A percentile compares a stretch with the other conserved stretches of the same genome.
phyloP scores from a whole-genome alignment of 169 alveolate species.

The Plasmodium vivax region DNA sequence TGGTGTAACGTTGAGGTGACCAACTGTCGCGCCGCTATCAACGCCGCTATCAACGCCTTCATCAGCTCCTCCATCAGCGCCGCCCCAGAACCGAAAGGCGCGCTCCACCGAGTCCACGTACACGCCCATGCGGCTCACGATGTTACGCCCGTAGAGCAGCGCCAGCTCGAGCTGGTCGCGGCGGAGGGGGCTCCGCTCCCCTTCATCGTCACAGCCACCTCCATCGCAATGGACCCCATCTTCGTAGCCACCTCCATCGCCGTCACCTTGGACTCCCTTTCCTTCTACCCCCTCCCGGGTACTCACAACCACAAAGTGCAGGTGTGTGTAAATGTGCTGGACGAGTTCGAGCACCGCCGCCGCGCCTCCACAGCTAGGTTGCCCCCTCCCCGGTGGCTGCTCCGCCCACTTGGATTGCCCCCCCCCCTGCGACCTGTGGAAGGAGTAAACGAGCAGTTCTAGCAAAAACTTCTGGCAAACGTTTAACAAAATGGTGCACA shows the following conservation, averaged over 20 bases:
- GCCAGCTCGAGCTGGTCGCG: not conserved
- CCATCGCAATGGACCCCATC: too few relatives aligned
- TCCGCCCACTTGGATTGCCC: not conserved
- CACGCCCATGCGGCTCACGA: not conserved
- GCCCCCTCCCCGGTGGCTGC: not conserved
- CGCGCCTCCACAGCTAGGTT: not conserved
- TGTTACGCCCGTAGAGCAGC: not conserved
- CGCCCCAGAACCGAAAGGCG: not conserved
- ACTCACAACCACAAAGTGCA: not conserved
- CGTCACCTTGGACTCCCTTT: not conserved
- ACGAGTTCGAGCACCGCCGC: not conserved
- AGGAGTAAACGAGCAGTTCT: not conserved
- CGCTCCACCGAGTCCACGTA: not conserved
- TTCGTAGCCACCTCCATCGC: not conserved
- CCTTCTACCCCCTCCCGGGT: not conserved
- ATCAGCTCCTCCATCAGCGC: too few relatives aligned
- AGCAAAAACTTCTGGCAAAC: constrained; percentile 18
- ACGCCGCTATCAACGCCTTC: too few relatives aligned
- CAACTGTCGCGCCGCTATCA: not conserved
- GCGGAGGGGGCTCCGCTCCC: not conserved
- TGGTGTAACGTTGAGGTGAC: not conserved
- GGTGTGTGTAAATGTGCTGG: not conserved
- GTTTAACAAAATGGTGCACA: constrained; percentile 39
- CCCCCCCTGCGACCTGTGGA: not conserved
- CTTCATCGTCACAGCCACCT: not conserved